phyloP scores from a whole-genome alignment of 768 basidiomycete genomes.

The Lentinula sp. region DNA sequence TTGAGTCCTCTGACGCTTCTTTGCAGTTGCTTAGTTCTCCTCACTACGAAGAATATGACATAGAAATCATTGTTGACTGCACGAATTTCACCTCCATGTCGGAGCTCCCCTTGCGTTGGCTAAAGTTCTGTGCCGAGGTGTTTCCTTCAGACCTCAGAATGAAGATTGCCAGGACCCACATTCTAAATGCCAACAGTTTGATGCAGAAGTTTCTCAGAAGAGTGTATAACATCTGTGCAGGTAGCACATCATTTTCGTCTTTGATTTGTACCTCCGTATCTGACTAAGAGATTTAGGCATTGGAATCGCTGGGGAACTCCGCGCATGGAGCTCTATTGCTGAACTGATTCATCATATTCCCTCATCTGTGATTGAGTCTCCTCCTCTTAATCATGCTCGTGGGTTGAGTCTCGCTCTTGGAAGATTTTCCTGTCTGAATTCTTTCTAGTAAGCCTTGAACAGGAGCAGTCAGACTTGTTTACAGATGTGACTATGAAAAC shows the following conservation, averaged over 20 bases:
- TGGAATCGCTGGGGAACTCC: conserved; percentile 45
- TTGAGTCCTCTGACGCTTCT: neutral
- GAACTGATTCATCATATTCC: conserved; percentile 57
- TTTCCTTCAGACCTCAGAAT: conserved; percentile 64
- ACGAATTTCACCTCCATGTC: conserved; percentile 71
- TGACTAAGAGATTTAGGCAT: conserved; percentile 30
- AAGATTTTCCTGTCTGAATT: neutral
- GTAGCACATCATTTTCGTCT: neutral
- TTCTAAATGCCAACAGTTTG: conserved; percentile 68
- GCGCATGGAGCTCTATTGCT: conserved; percentile 55
- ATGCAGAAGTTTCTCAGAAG: conserved; percentile 72
- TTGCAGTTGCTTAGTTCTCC: conserved; percentile 46
- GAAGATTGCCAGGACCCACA: conserved; percentile 55
- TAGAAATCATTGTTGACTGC: conserved; percentile 78
- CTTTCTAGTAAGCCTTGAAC: conserved; percentile 51
- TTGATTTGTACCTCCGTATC: neutral
- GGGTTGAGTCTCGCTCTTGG: conserved; percentile 13
- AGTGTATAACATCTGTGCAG: conserved; percentile 62
- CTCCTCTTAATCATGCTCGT: conserved; percentile 47
- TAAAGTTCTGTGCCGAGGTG: conserved; percentile 72
- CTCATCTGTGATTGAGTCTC: conserved; percentile 33
- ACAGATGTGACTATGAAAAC: conserved; percentile 63
- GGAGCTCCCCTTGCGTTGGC: conserved; percentile 76
- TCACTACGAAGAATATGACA: conserved; percentile 39
- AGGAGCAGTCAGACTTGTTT: conserved; percentile 49